Percentiles rank a stretch among this genome's conserved stretches.
Conservation (phyloP, 2,329 filamentous ascomycete genomes). For the Apiospora marii region DNA sequence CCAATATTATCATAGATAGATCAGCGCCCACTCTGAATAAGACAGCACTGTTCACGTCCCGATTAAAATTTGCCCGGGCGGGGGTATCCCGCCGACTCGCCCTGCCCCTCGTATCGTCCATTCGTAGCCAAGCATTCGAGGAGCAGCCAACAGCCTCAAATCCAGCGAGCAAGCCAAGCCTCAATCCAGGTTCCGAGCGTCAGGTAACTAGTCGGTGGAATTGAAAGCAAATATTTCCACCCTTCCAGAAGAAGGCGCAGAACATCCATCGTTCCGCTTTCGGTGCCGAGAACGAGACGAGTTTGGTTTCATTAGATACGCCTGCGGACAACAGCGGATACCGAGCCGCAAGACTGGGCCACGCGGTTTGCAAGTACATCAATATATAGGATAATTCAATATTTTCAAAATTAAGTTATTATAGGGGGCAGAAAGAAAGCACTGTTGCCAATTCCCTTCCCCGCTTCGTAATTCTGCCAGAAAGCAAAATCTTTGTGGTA, state of each 20-base stretch:
- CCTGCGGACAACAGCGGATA: neutral
- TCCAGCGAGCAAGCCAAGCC: no score
- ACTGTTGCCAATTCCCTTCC: neutral
- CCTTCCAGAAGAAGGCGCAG: conserved; percentile 8
- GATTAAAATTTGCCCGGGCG: neutral
- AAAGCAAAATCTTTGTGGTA: neutral
- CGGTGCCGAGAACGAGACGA: neutral
- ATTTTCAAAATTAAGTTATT: neutral
- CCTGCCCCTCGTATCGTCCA: neutral
- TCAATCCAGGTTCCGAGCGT: neutral
- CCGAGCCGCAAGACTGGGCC: neutral
- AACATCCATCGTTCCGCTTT: neutral
- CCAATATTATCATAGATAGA: neutral
- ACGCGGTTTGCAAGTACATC: neutral
- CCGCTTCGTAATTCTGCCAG: neutral
- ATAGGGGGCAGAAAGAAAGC: neutral
- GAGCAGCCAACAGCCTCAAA: neutral
- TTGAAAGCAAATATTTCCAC: neutral
- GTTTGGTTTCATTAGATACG: conserved; percentile 6
- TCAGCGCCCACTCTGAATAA: neutral
- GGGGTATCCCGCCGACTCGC: neutral
- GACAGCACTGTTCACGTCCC: neutral
- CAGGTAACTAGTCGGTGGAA: neutral
- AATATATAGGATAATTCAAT: neutral
- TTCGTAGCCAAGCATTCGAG: neutral